phyloP scores from a whole-genome alignment of 2,329 filamentous ascomycete genomes.

The Aspergillus brasiliensis region DNA sequence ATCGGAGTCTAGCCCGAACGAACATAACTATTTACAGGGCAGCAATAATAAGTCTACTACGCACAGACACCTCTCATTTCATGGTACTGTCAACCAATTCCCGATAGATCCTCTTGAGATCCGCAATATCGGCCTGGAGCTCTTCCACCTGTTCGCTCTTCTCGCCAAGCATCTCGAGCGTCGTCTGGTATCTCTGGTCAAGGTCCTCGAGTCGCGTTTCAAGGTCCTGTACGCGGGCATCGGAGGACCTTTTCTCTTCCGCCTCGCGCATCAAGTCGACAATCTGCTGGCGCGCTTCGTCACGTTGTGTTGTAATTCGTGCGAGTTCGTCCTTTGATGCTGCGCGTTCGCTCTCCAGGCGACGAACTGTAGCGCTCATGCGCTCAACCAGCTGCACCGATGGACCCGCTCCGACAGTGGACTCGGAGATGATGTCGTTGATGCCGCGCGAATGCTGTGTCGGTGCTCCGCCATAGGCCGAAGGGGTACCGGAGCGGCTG shows the following conservation, averaged over 20 bases:
- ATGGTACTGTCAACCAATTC: constrained; percentile 86
- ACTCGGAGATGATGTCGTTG: constrained; percentile 84
- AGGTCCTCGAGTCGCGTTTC: constrained; percentile 70
- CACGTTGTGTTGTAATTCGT: constrained; percentile 78
- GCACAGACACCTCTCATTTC: constrained; percentile 54
- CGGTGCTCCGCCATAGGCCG: constrained; percentile 40
- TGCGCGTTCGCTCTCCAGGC: constrained; percentile 89
- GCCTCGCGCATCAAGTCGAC: constrained; percentile 84
- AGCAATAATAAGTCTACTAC: background rate
- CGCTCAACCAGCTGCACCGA: constrained; percentile 94
- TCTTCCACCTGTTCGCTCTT: constrained; percentile 96
- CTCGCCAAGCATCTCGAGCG: constrained; percentile 91
- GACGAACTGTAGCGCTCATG: constrained; percentile 89
- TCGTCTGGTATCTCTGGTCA: constrained; percentile 81
- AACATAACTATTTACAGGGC: constrained; percentile 11
- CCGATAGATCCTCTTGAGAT: constrained; percentile 95
- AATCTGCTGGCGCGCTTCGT: constrained; percentile 91
- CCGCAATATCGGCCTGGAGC: constrained; percentile 80
- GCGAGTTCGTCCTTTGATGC: constrained; percentile 82
- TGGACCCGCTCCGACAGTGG: constrained; percentile 85
- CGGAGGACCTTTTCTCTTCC: constrained; percentile 67
- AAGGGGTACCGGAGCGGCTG: constrained; percentile 37
- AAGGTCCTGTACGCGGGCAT: constrained; percentile 63
- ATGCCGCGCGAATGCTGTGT: constrained; percentile 58
- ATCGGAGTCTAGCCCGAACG: constrained; percentile 3